Conservation (phyloP, 2,329 filamentous ascomycete genomes). For the Onygena corvina region DNA sequence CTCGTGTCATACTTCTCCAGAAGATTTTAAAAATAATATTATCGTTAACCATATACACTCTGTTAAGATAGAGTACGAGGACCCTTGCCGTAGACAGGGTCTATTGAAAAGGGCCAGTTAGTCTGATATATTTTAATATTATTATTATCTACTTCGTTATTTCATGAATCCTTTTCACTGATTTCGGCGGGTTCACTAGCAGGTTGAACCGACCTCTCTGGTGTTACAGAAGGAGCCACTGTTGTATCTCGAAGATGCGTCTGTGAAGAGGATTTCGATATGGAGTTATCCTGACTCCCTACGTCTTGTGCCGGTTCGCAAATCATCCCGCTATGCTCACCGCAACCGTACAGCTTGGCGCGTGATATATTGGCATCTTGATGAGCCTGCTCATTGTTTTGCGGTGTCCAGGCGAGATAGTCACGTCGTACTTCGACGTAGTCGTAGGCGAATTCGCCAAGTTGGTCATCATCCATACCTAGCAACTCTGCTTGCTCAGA, state of each 20-base stretch:
- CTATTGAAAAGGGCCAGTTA: too few relatives aligned
- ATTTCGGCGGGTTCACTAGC: neutral
- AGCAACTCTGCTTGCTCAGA: slow-evolving; percentile 55
- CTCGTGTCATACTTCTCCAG: too few relatives aligned
- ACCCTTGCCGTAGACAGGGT: too few relatives aligned
- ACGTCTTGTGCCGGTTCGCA: slow-evolving; percentile 10
- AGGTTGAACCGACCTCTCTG: neutral
- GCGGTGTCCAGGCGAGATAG: slow-evolving; percentile 41
- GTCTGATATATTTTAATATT: too few relatives aligned
- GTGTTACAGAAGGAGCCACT: neutral
- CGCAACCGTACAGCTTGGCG: slow-evolving; percentile 48
- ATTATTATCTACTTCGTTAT: too few relatives aligned
- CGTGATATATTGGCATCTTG: slow-evolving; percentile 45
- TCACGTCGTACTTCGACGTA: slow-evolving; percentile 42
- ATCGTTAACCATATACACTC: too few relatives aligned
- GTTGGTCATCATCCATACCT: slow-evolving; percentile 45
- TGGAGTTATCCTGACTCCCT: neutral
- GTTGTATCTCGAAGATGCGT: slow-evolving; percentile 3
- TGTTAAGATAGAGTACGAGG: too few relatives aligned
- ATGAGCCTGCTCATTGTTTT: slow-evolving; percentile 32
- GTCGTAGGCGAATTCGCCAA: slow-evolving; percentile 42
- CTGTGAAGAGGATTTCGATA: slow-evolving; percentile 4
- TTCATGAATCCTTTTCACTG: too few relatives aligned
- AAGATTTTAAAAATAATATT: too few relatives aligned
- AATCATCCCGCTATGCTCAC: slow-evolving; percentile 48